Evolutionary conservation across 805 yeast genomes (phyloP), one percentile per base, ranked within the genome.

Genomic region (Cyberlindnera mycetangii): DNA sequence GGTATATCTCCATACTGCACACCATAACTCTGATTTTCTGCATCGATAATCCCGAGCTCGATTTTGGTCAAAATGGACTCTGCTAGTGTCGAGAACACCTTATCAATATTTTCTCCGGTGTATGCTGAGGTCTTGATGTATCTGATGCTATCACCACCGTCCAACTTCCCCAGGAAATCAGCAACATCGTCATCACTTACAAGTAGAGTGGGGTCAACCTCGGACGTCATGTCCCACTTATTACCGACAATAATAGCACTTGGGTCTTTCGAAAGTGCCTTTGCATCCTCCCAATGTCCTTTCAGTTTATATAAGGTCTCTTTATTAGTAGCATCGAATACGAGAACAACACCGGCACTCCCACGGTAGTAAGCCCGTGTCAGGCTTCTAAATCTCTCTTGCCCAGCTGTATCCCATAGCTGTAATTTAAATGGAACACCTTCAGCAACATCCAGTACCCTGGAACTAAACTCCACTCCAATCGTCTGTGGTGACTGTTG

Each of bases 1-100:
- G 71, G 67, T 5, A 52, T 28, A 39, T 71, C 74, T n/a, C 80
- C 80, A 46, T 72, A 75, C 48, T 75, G 80, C 3, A 75, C 77
- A 2, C 80, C 80, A 31, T 64, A 62, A 37, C 65, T 67, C 16
- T 66, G 63, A 42, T 67, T 66, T 46, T 75, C 77, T 0, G 78
- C 78, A 48, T 74, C 76, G 7, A 75, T 55, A 5, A 53, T 59
- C 1, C 79, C 81, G 22, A 69, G 56, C 49, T 76, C 79, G 14
- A 76, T 63, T 53, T 73, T 73, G 1, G 76, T 64, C 22, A 74
- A 51, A 2, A 76, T 69, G 51, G 66, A 66, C 22, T 60, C 60
- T 1, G 75, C 64, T 16, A 76, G 38, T 15, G 60, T 55, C 14
- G 61, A 56, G 42, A 76, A 76, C 2, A 71, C 66, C 11, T 65